Evolutionary conservation across 192 early-diverging fungal species (phyloP), one percentile per base, ranked within the genome.

Genomic region (Cladochytrium replicatum): DNA sequence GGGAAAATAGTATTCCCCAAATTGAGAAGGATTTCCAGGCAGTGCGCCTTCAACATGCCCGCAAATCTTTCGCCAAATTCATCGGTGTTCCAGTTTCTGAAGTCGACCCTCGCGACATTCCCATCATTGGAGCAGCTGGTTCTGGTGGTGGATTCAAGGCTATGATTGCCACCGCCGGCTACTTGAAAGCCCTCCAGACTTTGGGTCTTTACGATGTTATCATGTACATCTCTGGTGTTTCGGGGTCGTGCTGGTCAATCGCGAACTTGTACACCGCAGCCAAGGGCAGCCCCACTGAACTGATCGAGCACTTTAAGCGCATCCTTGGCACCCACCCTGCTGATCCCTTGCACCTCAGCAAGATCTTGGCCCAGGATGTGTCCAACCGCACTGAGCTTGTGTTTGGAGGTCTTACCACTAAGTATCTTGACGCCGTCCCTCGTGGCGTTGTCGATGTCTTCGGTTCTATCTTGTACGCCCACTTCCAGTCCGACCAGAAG

Each of bases 121-220:
- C 87, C 15, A 43, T 80, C 0, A 73, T 89, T 41, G 81, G 70
- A 4, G 50, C 84, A 51, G 83, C 81, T n/a, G 81, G 77, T 21
- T 83, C 81, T 49, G 88, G 88, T 25, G 88, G 88, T 8, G 88
- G 88, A 1, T 86, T 78, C 58, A 78, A 87, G 3, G 86, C 88
- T 4, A 91, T 91, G 88, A 55, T 88, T 29, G 75, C 80, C 6
- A 78, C 74, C 13, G 51, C 74, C 9, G 85, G 86, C 6, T 87
- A 81, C 46, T 57, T 85, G 43, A 71, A 69, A 2, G 81, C 72
- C 0, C 75, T 84, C 62, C 57, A 85, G 21, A 61, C 82, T 9
- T 59, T 75, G 3, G 86, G 85, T 25, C 29, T 82, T 6, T 69
- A 72, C 11, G 83, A 86, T 43, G 84, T 80, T 47, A 57, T 77